Evolutionary conservation across 768 basidiomycete species (phyloP), one percentile per base, ranked within the genome.

Genomic region (Kondoa malvinella): DNA sequence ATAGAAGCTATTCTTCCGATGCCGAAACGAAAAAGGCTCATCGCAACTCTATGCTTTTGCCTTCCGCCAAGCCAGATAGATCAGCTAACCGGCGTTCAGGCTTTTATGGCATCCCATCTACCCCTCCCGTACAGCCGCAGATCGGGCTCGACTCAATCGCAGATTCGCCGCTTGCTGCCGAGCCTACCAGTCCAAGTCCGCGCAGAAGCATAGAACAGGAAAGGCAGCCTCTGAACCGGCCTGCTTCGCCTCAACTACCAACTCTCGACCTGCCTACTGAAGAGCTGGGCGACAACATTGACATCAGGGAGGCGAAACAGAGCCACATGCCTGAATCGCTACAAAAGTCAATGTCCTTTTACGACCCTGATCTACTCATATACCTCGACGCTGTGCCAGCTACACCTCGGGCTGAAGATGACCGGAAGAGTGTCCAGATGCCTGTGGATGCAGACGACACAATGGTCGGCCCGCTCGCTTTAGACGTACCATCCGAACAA

Each of bases 361-460:
- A 84, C 68, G 82, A 85, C 59, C 80, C 84, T 0, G 91, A 94
- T 75, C 92, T 96, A 74, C 83, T 85, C 27, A 71, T 73, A 31
- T 72, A 77, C 62, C 68, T 77, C 25, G 71, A 74, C 26, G 64
- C 69, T 50, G 73, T 76, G 32, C 68, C 15, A 56, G 50, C 56
- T 14, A 60, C 68, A 14, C 71, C 68, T 2, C 65, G 67, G 34
- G 17, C 34, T 16, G 4, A 3, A 14, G 25, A 16, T n/a, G 65
- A 0, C 57, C 15, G 15, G 34, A 26, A 32, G 31, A 31, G 34
- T 14, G 30, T 31, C 32, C 40, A 64, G 31, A 34, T 58, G 34
- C 64, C 63, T 4, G 25, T 60, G 32, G 64, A 31, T 29, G 50
- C 4, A n/a, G 58, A 64, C 25, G 62, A 27, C 3, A 21, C 31